Evolutionary conservation across 495 filamentous ascomycete genomes (phyloP).

Genomic region (Jackrogersella minutella): DNA sequence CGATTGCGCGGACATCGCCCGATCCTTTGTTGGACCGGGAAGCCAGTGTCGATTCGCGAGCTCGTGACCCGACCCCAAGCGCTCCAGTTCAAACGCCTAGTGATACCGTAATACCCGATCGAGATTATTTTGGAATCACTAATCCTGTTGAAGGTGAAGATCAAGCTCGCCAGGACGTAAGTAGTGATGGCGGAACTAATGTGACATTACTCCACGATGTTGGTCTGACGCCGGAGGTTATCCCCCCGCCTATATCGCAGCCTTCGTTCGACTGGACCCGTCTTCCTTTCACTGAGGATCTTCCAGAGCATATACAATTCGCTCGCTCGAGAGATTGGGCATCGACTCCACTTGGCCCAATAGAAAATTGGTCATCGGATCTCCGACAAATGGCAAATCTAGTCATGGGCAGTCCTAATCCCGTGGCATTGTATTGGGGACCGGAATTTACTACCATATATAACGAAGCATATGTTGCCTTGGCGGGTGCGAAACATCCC

Average conservation of each 20-base stretch:
- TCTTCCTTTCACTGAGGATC: constrained; percentile 61
- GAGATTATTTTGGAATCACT: constrained; percentile 51
- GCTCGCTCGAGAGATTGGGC: constrained; percentile 72
- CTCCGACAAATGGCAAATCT: constrained; percentile 70
- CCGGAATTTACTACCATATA: constrained; percentile 71
- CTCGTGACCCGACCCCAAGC: constrained; percentile 40
- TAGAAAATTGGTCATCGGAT: constrained; percentile 69
- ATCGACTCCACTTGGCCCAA: constrained; percentile 68
- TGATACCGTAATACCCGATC: constrained; percentile 42
- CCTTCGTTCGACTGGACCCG: constrained; percentile 74
- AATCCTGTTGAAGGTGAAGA: constrained; percentile 26
- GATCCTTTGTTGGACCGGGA: constrained; percentile 42
- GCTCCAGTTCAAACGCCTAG: constrained; percentile 35
- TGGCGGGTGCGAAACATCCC: constrained; percentile 76
- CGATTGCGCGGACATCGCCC: constrained; percentile 47
- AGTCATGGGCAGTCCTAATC: constrained; percentile 77
- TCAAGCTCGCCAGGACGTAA: constrained; percentile 28
- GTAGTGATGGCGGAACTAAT: constrained; percentile 23
- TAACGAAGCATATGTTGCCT: constrained; percentile 73
- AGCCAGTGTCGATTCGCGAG: constrained; percentile 33
- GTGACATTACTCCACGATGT: constrained; percentile 32
- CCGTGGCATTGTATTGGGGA: constrained; percentile 78
- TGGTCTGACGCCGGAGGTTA: constrained; percentile 38
- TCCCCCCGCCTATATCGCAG: constrained; percentile 34
- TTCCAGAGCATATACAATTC: constrained; percentile 71